Evolutionary conservation across 2,329 filamentous ascomycete genomes (phyloP).

Genomic region (Coniosporium tulheliwenetii): DNA sequence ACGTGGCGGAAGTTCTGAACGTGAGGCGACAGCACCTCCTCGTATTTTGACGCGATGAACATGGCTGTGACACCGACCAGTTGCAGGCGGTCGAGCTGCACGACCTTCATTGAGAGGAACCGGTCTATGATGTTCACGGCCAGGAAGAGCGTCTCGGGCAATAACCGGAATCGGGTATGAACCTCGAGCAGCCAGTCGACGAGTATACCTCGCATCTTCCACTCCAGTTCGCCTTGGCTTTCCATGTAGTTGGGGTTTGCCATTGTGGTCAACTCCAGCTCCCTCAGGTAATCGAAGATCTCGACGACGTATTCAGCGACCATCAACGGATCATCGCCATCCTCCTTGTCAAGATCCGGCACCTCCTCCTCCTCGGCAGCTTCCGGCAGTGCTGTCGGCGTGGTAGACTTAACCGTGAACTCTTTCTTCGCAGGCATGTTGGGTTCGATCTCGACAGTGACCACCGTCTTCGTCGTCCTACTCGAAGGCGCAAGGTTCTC

Average conservation of each 20-base stretch:
- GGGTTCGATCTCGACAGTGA: constrained; percentile 15
- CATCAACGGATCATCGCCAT: constrained; percentile 89
- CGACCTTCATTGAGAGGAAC: constrained; percentile 88
- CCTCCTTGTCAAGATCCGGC: constrained; percentile 62
- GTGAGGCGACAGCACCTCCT: constrained; percentile 92
- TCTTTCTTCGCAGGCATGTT: constrained; percentile 11
- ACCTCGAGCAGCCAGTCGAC: constrained; percentile 98
- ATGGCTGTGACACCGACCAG: constrained; percentile 95
- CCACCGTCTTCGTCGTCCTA: constrained; percentile 23
- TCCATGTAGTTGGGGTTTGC: constrained; percentile 93
- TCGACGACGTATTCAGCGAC: constrained; percentile 93
- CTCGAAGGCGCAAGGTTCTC: constrained; percentile 50
- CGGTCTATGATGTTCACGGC: constrained; percentile 97
- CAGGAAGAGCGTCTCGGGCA: constrained; percentile 92
- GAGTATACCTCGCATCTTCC: constrained; percentile 96
- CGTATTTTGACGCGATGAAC: constrained; percentile 99
- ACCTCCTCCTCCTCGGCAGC: constrained; percentile 16
- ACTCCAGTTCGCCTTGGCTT: constrained; percentile 86
- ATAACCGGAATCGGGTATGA: constrained; percentile 86
- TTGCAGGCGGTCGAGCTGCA: constrained; percentile 89
- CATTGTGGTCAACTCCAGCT: constrained; percentile 65
- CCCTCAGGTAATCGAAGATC: constrained; percentile 89
- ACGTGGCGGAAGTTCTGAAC: constrained; percentile 96
- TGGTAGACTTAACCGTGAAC: constrained; percentile 8
- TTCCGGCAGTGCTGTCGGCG: constrained; percentile 4